phyloP scores from a whole-genome alignment of 2,329 filamentous ascomycete species.

The Aspergillus texensis region DNA sequence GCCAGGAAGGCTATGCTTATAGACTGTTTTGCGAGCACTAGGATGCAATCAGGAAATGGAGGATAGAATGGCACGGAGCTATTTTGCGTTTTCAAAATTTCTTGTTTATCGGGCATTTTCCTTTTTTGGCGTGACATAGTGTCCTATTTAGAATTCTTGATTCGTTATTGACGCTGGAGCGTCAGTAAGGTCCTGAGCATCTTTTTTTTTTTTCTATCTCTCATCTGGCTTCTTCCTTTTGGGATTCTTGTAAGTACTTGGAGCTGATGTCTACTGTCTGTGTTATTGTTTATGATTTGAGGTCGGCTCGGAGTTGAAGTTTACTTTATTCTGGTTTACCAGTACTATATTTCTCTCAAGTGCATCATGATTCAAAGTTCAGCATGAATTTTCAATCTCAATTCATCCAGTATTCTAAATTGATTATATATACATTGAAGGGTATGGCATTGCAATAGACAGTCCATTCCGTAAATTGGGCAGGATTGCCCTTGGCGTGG shows the following conservation, averaged over 20 bases:
- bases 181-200: neutral
- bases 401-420: neutral
- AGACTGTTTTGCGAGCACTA: constrained; percentile 22
- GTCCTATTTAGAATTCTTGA: constrained; percentile 7
- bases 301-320: neutral
- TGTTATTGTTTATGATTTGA: neutral
- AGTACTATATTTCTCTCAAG: neutral
- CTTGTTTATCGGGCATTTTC: constrained; percentile 9
- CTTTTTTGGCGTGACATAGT: constrained; percentile 13
- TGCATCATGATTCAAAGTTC: neutral
- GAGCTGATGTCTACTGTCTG: neutral
- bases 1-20: constrained; percentile 22
- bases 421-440: constrained; percentile 2
- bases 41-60: constrained; percentile 17
- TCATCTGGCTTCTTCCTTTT: neutral
- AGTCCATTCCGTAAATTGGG: neutral
- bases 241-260: constrained; percentile 4
- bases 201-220: constrained; percentile 7
- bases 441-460: neutral
- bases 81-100: constrained; percentile 11
- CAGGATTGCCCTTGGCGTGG: neutral
- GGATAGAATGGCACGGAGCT: constrained; percentile 22
- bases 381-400: neutral
- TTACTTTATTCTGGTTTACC: neutral
- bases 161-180: constrained; percentile 6